Evolutionary conservation across 106 monocot genomes (phyloP), one percentile per base, ranked within the genome.

Genomic region (Iris macrosiphon): DNA sequence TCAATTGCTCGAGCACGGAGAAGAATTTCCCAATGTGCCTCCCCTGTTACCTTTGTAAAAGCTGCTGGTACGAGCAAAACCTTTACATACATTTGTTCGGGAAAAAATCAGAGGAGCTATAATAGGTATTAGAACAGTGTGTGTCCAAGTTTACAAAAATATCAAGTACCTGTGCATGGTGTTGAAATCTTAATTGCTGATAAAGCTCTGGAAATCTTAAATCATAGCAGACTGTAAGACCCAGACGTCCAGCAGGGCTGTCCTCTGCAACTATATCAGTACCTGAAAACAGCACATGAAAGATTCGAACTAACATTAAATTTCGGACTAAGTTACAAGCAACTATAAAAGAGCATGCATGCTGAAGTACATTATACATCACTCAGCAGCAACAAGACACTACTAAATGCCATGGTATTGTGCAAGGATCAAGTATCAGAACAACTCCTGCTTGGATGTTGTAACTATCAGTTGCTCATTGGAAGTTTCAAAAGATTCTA

Each of bases 21-120:
- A 68, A 94, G 79, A 70, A 94, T 72, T 55, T 94, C 94, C 94
- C 94, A 94, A 33, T 89, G 94, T 43, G 94, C 94, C 65, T 81
- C 73, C 32, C 94, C 94, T 34, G 89, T 94, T 55, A 85, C 68
- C 40, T 73, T 89, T 4, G 94, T 94, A 65, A 94, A 94, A 59
- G 94, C 94, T 39, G 94, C 63, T 39, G 94, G 94, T 41, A 89
- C 94, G 70, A 94, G 64, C 64, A 94, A 70, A 66, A 94, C 72
- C 93, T 94, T 63, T 47, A 40, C 49, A 47, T n/a, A 45, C 14
- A 46, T 46, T 50, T 18, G 22, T 39, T 14, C 22, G 68, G 20
- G 9, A 69, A n/a, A 19, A 56, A 62, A 14, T 8, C 16, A 40
- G n/a, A 45, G 14, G n/a, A 18, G 49, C 14, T 4, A 54, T 38